Conservation (phyloP, 78 protist species). For the Emiliania huxleyi region DNA sequence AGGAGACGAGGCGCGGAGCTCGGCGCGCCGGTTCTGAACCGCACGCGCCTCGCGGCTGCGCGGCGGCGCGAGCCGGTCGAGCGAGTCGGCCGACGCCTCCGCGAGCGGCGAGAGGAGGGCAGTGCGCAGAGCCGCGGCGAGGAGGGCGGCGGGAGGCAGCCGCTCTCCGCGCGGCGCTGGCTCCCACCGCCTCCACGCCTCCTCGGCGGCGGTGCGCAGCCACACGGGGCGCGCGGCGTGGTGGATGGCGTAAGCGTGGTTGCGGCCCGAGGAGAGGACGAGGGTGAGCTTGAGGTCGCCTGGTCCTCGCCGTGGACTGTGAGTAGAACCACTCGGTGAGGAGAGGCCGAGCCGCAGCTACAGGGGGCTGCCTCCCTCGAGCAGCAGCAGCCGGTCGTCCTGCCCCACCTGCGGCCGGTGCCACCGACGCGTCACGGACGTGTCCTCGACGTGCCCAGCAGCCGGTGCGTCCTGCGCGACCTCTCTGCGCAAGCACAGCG, state of each 20-base stretch:
- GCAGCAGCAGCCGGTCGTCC: background rate
- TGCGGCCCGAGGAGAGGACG: background rate
- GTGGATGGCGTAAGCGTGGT: conserved; percentile 5
- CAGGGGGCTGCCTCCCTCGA: no score
- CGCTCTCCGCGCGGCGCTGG: no score
- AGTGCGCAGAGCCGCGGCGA: no score
- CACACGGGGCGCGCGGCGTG: background rate
- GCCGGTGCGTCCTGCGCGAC: background rate
- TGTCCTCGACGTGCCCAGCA: background rate
- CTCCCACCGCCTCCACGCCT: background rate
- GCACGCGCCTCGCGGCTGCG: background rate
- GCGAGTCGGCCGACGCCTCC: background rate
- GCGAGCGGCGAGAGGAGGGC: background rate
- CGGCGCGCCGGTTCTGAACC: background rate
- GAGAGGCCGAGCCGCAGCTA: no score
- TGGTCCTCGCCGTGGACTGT: no score
- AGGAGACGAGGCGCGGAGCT: no score
- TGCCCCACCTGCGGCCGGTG: background rate
- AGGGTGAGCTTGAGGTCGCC: background rate
- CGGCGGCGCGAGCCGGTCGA: background rate
- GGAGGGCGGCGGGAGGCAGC: no score
- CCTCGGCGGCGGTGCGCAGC: background rate
- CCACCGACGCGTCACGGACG: background rate
- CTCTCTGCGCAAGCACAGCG: background rate
- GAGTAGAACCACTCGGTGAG: no score